Evolutionary conservation across 177 flowering plant genomes (phyloP).

Genomic region (Tripterygium wilfordii): DNA sequence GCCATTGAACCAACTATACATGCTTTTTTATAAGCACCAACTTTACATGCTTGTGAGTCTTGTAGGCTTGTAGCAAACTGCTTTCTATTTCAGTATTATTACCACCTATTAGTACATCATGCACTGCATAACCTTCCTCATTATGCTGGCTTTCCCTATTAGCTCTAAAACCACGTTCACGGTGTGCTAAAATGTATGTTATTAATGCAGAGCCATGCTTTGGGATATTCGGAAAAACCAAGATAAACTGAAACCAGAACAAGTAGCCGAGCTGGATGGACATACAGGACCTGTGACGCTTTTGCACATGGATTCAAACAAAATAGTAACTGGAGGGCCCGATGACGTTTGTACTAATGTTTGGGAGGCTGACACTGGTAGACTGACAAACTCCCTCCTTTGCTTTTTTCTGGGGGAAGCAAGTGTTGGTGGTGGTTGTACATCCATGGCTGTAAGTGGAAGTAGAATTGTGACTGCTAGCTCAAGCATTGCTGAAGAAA

Average conservation of each 20-base stretch:
- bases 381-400: slow-evolving; percentile 30
- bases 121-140: too few species aligned
- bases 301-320: slow-evolving; percentile 60
- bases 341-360: slow-evolving; percentile 28
- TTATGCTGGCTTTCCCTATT: too few species aligned
- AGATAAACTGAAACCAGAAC: slow-evolving; percentile 22
- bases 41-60: too few species aligned
- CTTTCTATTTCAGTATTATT: too few species aligned
- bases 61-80: too few species aligned
- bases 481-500: slow-evolving; percentile 12
- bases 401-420: slow-evolving; percentile 12
- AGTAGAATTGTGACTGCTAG: slow-evolving; percentile 43
- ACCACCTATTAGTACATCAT: too few species aligned
- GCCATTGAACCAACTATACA: too few species aligned
- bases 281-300: slow-evolving; percentile 43
- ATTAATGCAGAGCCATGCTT: slow-evolving; percentile 50
- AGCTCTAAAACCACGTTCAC: too few species aligned
- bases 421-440: slow-evolving; percentile 21
- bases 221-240: slow-evolving; percentile 61
- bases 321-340: slow-evolving; percentile 49
- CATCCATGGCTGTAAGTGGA: slow-evolving; percentile 58
- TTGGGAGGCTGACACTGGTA: slow-evolving; percentile 57
- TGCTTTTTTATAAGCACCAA: too few species aligned
- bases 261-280: slow-evolving; percentile 48
- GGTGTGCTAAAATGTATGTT: too few species aligned